Evolutionary conservation across 805 yeast species (phyloP).

Genomic region (Candida germanica): DNA sequence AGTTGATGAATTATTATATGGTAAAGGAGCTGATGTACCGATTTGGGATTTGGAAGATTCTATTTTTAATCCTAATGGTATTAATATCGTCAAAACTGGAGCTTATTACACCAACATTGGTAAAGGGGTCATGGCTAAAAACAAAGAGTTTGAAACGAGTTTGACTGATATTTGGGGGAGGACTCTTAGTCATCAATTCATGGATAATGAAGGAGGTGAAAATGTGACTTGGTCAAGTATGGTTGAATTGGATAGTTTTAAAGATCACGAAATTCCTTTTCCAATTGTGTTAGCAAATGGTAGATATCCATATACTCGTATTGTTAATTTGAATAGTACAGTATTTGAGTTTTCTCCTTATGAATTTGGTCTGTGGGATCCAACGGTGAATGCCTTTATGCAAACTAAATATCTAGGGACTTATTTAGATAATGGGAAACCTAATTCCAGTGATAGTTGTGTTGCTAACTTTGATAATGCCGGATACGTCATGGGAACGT

Average conservation of each 20-base stretch:
- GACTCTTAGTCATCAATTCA: conserved; percentile 32
- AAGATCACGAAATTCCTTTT: conserved; percentile 34
- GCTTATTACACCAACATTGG: conserved; percentile 44
- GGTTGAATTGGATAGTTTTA: conserved; percentile 40
- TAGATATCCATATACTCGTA: conserved; percentile 56
- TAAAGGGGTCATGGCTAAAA: conserved; percentile 17
- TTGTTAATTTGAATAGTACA: conserved; percentile 66
- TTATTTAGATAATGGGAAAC: conserved; percentile 19
- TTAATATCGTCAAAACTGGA: conserved; percentile 49
- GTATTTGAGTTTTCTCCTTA: conserved; percentile 39
- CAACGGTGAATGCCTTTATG: conserved; percentile 29
- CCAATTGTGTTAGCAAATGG: conserved; percentile 50
- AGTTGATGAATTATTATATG: conserved; percentile 26
- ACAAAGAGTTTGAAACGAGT: conserved; percentile 32
- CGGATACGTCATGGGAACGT: conserved; percentile 40
- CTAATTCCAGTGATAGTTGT: conserved; percentile 17
- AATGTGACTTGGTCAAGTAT: conserved; percentile 18
- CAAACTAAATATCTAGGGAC: conserved; percentile 31
- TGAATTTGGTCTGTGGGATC: conserved; percentile 45
- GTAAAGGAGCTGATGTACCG: conserved; percentile 12
- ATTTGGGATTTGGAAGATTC: conserved; percentile 70
- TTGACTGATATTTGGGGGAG: conserved; percentile 42
- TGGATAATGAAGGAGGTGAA: conserved; percentile 24
- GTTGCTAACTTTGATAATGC: conserved; percentile 34
- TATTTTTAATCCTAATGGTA: conserved; percentile 62